A percentile compares a stretch with the other conserved stretches of the same genome.
Conservation (phyloP, 257 asterid species). For the Datura wrightii region DNA sequence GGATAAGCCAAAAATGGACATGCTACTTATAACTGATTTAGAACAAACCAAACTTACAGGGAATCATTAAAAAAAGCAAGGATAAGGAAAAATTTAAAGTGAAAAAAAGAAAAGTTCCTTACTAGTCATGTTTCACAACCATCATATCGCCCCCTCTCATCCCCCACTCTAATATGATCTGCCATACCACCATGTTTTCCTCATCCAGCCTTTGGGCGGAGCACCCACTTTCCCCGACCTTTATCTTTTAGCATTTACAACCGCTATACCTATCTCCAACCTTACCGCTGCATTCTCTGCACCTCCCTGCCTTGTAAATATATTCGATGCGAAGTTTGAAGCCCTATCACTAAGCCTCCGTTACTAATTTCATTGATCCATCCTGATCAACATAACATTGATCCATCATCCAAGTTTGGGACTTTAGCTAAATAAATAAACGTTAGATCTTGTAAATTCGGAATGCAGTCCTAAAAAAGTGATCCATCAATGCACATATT, state of each 20-base stretch:
- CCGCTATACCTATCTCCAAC: neutral
- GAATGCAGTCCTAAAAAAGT: neutral
- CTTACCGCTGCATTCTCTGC: neutral
- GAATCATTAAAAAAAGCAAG: neutral
- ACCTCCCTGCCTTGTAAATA: neutral
- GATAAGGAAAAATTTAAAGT: neutral
- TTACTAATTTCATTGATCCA: neutral
- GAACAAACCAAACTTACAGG: neutral
- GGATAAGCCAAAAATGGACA: neutral
- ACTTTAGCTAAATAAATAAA: slow-evolving; percentile 1
- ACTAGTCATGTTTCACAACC: slow-evolving; percentile 2
- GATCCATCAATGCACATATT: neutral
- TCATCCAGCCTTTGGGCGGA: neutral
- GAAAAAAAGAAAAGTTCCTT: neutral
- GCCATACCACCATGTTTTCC: slow-evolving; percentile 18
- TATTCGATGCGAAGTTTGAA: neutral
- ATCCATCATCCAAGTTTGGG: neutral
- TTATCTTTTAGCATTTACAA: neutral
- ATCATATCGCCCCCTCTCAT: neutral
- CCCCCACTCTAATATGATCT: neutral
- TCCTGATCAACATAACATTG: neutral
- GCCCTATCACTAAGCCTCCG: neutral
- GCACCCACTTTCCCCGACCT: neutral
- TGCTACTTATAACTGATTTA: slow-evolving; percentile 12
- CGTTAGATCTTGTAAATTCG: neutral